phyloP scores from a whole-genome alignment of 306 rosid genomes.

The Carpinus fangiana region DNA sequence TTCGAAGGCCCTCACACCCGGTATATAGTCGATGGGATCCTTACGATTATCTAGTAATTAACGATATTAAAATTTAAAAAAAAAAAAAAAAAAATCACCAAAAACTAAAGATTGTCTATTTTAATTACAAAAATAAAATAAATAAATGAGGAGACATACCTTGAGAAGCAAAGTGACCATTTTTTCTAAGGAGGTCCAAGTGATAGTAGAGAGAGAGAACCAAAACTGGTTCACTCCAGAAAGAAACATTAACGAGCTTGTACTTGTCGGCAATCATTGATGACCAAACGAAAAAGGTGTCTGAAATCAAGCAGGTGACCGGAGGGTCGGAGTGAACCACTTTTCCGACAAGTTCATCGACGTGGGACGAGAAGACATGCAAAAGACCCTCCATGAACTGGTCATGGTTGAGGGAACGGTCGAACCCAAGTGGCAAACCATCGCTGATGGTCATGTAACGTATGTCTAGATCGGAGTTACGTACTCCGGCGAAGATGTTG shows the following conservation, averaged over 20 bases:
- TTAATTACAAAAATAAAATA: too few relatives aligned
- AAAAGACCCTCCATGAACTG: constrained; percentile 8
- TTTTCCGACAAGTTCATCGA: constrained; percentile 29
- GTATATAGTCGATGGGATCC: constrained; percentile 35
- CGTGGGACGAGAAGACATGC: constrained; percentile 32
- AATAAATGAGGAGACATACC: neutral
- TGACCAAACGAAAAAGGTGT: constrained; percentile 27
- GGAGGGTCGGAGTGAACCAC: constrained; percentile 27
- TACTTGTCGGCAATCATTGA: constrained; percentile 27
- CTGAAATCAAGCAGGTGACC: constrained; percentile 37
- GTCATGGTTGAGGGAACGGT: constrained; percentile 18
- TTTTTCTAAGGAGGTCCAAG: constrained; percentile 31
- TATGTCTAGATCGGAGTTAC: constrained; percentile 29
- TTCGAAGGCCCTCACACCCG: constrained; percentile 33
- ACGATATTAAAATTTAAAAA: neutral
- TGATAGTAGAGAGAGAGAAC: constrained; percentile 27
- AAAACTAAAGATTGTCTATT: neutral
- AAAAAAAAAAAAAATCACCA: too few relatives aligned
- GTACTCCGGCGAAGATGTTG: constrained; percentile 30
- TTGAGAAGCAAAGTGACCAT: constrained; percentile 36
- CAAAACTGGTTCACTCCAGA: constrained; percentile 45
- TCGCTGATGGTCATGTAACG: constrained; percentile 35
- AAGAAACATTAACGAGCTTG: constrained; percentile 33
- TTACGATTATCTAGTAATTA: constrained; percentile 23
- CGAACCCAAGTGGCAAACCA: constrained; percentile 26